phyloP scores from a whole-genome alignment of 345 rosid species.

The Arabis hirsuta region DNA sequence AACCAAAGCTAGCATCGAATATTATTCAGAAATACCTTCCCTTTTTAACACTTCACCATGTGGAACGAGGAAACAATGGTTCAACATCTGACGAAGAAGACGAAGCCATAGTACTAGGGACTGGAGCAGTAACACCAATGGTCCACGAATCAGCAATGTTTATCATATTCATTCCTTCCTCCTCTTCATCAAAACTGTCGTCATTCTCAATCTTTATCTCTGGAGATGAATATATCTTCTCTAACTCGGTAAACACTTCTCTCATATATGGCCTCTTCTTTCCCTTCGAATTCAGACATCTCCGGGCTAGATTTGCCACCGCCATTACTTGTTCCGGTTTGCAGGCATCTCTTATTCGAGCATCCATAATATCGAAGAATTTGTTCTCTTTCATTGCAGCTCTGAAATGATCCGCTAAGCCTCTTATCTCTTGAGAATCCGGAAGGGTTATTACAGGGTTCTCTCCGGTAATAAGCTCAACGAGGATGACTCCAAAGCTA shows the following conservation, averaged over 20 bases:
- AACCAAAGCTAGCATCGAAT: too few species aligned
- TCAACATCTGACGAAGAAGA: not conserved
- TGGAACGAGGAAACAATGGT: not conserved
- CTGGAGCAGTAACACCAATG: conserved; percentile 14
- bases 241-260: conserved; percentile 54
- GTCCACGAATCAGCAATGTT: conserved; percentile 1
- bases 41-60: not conserved
- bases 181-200: not conserved
- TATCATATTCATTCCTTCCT: conserved; percentile 10
- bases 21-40: too few species aligned
- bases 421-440: conserved; percentile 3
- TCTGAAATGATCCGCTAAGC: conserved; percentile 14
- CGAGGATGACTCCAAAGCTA: conserved; percentile 7
- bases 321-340: conserved; percentile 20
- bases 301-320: conserved; percentile 28
- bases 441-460: conserved; percentile 9
- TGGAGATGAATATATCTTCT: conserved; percentile 8
- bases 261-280: conserved; percentile 58
- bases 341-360: conserved; percentile 21
- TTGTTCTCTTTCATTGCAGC: conserved; percentile 13
- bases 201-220: conserved; percentile 1
- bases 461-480: conserved; percentile 4
- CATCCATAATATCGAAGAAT: conserved; percentile 5
- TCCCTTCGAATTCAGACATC: conserved; percentile 54
- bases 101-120: not conserved